Conservation (phyloP, 441 rosid species). For the Codiaeum variegatum region DNA sequence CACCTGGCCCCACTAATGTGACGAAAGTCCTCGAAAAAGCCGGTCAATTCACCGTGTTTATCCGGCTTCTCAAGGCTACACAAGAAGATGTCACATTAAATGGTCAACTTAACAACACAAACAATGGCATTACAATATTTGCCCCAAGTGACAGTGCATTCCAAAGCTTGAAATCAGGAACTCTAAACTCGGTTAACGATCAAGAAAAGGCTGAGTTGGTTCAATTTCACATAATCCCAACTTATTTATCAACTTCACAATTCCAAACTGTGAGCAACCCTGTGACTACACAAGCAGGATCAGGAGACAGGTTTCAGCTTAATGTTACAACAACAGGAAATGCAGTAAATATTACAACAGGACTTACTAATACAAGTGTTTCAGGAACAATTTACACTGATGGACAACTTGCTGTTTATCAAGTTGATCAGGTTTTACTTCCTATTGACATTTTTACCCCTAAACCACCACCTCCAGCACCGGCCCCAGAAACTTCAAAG, state of each 20-base stretch:
- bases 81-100: slow-evolving; percentile 49
- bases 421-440: slow-evolving; percentile 68
- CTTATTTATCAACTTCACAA: slow-evolving; percentile 46
- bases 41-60: slow-evolving; percentile 59
- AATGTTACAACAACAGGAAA: slow-evolving; percentile 67
- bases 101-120: slow-evolving; percentile 70
- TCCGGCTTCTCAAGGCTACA: slow-evolving; percentile 66
- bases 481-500: slow-evolving; percentile 54
- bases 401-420: slow-evolving; percentile 79
- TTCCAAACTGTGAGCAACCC: slow-evolving; percentile 88
- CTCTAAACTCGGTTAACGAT: slow-evolving; percentile 55
- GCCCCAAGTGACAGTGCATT: slow-evolving; percentile 75
- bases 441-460: slow-evolving; percentile 69
- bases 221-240: slow-evolving; percentile 76
- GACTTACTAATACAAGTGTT: slow-evolving; percentile 68
- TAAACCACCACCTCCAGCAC: slow-evolving; percentile 75
- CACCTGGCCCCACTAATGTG: slow-evolving; percentile 64
- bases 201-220: slow-evolving; percentile 62
- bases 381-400: slow-evolving; percentile 70
- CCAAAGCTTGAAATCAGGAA: slow-evolving; percentile 55
- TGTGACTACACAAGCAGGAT: slow-evolving; percentile 75
- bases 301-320: slow-evolving; percentile 52
- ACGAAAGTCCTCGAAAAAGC: slow-evolving; percentile 73
- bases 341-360: slow-evolving; percentile 64
- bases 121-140: slow-evolving; percentile 77